These are phyloP conservation scores for Trametopsis cervina DNA, from an alignment of 768 basidiomycete species.

Conservation along the genomic window DNA sequence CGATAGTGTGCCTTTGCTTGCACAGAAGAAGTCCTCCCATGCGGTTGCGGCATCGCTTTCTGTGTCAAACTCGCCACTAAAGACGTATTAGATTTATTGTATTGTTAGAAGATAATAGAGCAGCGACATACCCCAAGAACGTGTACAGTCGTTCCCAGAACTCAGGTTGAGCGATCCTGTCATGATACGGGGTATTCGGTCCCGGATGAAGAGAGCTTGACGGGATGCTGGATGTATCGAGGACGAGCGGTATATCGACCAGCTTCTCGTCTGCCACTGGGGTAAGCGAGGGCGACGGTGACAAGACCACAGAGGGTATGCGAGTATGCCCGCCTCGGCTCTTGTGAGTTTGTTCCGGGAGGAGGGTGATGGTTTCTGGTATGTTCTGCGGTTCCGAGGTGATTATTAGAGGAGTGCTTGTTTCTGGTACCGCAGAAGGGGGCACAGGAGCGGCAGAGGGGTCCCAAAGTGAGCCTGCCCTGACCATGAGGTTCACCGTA, in stretches of 20 bases:
- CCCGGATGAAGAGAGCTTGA: constrained; percentile 22
- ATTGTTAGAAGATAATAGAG: constrained; percentile 6
- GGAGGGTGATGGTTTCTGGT: constrained; percentile 14
- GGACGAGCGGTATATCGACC: constrained; percentile 58
- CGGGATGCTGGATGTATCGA: constrained; percentile 50
- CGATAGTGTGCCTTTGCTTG: constrained; percentile 73
- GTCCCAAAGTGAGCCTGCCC: constrained; percentile 66
- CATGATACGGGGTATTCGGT: constrained; percentile 46
- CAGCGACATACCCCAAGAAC: constrained; percentile 51
- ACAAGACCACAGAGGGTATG: constrained; percentile 73
- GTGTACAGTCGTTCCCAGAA: constrained; percentile 72
- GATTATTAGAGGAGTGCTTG: constrained; percentile 5
- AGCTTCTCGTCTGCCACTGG: constrained; percentile 38
- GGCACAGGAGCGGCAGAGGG: constrained; percentile 27
- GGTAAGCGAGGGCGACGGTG: constrained; percentile 58
- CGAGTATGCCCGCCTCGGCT: constrained; percentile 46
- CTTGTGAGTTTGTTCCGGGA: constrained; percentile 19
- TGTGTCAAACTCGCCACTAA: constrained; percentile 55
- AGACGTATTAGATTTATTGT: neutral
- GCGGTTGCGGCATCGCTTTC: constrained; percentile 59
- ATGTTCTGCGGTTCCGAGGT: neutral
- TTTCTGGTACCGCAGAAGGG: constrained; percentile 14
- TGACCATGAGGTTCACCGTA: constrained; percentile 81
- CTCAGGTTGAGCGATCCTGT: constrained; percentile 62
- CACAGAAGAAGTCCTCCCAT: constrained; percentile 84